phyloP scores from a whole-genome alignment of 75 land plant genomes.

The Chamaecyparis obtusa region DNA sequence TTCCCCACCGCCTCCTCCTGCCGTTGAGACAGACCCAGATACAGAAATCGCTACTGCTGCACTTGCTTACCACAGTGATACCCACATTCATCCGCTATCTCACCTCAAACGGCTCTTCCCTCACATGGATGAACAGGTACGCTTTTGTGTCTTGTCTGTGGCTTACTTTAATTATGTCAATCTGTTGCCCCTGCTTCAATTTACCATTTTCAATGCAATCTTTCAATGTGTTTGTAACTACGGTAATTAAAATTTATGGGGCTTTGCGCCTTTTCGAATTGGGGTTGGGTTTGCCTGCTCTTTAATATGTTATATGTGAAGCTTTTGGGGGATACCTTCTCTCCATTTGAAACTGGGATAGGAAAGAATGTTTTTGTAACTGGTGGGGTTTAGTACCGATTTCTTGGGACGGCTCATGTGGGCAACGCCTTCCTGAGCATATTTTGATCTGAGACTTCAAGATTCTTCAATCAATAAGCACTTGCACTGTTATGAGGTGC shows the following conservation, averaged over 20 bases:
- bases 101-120: constrained; percentile 41
- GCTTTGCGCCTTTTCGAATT: not conserved
- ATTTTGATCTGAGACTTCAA: not conserved
- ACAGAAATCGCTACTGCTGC: not conserved
- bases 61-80: not conserved
- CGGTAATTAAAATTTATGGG: not conserved
- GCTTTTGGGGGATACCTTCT: not conserved
- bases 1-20: not conserved
- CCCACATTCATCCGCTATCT: not conserved
- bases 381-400: not conserved
- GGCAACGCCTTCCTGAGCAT: not conserved
- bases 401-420: too few relatives aligned
- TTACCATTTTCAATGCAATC: too few relatives aligned
- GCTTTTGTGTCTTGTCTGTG: not conserved
- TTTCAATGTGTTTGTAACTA: too few relatives aligned
- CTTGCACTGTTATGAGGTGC: too few relatives aligned
- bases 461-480: too few relatives aligned
- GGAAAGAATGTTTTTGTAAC: not conserved
- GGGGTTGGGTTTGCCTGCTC: not conserved
- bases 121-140: constrained; percentile 49
- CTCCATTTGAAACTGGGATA: not conserved
- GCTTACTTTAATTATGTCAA: not conserved
- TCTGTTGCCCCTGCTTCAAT: not conserved
- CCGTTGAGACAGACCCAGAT: not conserved
- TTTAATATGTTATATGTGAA: not conserved